phyloP scores from a whole-genome alignment of 2,329 filamentous ascomycete genomes.

The Microsporum canis region DNA sequence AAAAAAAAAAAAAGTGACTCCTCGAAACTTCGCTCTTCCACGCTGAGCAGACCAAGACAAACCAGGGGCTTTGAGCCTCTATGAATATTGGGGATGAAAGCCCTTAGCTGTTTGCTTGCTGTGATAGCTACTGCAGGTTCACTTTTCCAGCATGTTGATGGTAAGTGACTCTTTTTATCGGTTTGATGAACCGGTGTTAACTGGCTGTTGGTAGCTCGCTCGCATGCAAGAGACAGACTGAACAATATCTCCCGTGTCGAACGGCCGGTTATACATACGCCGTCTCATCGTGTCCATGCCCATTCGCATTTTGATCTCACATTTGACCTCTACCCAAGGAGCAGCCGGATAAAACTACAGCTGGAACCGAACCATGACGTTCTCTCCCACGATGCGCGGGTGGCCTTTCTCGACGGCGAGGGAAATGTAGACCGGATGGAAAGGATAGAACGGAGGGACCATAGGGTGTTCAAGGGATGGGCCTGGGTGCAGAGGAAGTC shows the following conservation, averaged over 20 bases:
- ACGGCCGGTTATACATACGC: conserved; percentile 64
- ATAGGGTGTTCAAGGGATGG: conserved; percentile 75
- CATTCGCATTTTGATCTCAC: conserved; percentile 74
- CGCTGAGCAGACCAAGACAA: not conserved
- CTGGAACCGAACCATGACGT: conserved; percentile 89
- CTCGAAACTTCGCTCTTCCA: too few species aligned
- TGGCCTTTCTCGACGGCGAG: conserved; percentile 61
- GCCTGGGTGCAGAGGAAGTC: conserved; percentile 56
- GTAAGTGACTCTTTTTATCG: conserved; percentile 8
- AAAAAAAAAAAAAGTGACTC: not conserved
- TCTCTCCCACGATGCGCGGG: conserved; percentile 59
- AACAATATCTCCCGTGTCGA: conserved; percentile 61
- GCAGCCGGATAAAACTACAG: conserved; percentile 62
- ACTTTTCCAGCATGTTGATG: conserved; percentile 17
- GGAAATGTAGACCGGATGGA: conserved; percentile 58
- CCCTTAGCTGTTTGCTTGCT: conserved; percentile 19
- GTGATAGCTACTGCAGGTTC: conserved; percentile 20
- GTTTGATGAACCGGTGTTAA: conserved; percentile 2
- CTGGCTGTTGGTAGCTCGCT: conserved; percentile 46
- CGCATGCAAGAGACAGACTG: conserved; percentile 64
- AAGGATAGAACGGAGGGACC: conserved; percentile 56
- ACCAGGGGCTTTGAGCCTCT: not conserved
- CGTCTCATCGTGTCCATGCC: conserved; percentile 66
- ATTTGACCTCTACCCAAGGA: conserved; percentile 59
- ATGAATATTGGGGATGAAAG: conserved; percentile 18